Evolutionary conservation across 345 rosid genomes (phyloP).

Genomic region (Corymbia maculata): DNA sequence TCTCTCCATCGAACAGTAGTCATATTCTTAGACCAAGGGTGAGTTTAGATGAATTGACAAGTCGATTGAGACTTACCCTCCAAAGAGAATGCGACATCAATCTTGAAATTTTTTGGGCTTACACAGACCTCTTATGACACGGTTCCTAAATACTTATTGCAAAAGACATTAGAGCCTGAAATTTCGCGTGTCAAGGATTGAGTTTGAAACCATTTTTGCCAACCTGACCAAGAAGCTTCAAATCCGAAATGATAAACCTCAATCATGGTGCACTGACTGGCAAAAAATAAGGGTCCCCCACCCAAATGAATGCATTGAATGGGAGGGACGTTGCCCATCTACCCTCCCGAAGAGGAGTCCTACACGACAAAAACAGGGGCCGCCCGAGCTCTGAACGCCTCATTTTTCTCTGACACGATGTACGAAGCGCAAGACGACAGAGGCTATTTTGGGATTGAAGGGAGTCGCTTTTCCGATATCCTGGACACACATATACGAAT

Average conservation of each 20-base stretch:
- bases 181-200: neutral
- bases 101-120: neutral
- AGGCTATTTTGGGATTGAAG: neutral
- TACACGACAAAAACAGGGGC: neutral
- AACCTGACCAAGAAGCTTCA: neutral
- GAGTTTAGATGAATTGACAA: neutral
- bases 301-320: neutral
- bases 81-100: neutral
- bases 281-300: neutral
- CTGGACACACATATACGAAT: neutral
- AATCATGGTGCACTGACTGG: neutral
- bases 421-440: neutral
- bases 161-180: neutral
- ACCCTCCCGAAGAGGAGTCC: neutral
- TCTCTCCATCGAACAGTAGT: no score
- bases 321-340: neutral
- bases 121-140: neutral
- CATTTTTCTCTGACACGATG: neutral
- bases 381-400: neutral
- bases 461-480: neutral
- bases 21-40: no score
- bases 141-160: neutral
- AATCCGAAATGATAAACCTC: neutral
- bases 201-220: neutral
- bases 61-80: neutral